Conservation (phyloP, 2,329 filamentous ascomycete species). For the Parafenestella ontariensis region DNA sequence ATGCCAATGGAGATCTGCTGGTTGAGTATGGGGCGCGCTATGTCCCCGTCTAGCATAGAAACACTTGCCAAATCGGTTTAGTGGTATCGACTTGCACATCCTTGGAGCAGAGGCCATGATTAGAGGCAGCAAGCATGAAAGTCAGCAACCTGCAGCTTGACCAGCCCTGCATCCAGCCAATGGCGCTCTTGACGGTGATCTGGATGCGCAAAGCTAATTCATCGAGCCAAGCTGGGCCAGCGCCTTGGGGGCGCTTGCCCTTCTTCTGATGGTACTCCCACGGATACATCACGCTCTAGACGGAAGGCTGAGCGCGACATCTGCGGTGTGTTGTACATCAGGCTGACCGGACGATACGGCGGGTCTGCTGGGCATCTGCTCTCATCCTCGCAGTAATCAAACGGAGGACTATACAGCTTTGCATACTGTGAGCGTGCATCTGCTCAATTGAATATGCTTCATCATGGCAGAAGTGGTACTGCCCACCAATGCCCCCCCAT, state of each 20-base stretch:
- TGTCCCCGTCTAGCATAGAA: not conserved
- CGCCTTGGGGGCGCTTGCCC: not conserved
- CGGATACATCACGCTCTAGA: constrained; percentile 10
- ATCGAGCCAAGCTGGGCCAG: too few species aligned
- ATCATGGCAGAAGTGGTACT: constrained; percentile 27
- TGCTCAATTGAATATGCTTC: constrained; percentile 9
- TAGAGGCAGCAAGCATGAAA: not conserved
- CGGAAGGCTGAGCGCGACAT: constrained; percentile 18
- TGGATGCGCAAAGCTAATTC: not conserved
- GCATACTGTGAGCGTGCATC: not conserved
- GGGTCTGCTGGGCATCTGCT: constrained; percentile 2
- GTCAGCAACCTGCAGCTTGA: constrained; percentile 3
- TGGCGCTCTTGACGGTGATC: constrained; percentile 1
- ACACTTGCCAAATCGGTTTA: not conserved
- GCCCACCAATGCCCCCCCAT: not conserved
- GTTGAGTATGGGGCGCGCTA: too few species aligned
- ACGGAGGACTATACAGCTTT: not conserved
- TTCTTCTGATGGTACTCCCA: constrained; percentile 1
- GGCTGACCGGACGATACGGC: constrained; percentile 3
- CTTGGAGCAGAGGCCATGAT: not conserved
- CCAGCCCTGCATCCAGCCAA: not conserved
- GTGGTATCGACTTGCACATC: not conserved
- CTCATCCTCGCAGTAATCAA: not conserved
- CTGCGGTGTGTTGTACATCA: constrained; percentile 9
- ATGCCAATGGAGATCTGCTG: too few species aligned